Conservation (phyloP, 116 monocot genomes). For the Thalassia testudinum region DNA sequence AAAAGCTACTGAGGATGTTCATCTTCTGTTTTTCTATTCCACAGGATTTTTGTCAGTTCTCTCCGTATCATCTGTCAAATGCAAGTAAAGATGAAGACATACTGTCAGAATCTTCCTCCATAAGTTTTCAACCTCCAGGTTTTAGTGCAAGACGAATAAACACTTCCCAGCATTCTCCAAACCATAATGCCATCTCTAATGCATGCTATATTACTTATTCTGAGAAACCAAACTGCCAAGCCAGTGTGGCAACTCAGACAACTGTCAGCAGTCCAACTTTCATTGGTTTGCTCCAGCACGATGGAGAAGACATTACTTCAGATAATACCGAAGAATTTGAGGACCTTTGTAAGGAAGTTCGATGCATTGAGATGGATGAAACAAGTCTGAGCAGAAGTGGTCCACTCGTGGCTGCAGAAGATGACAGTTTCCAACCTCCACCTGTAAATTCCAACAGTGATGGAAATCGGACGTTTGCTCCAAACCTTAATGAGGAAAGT, state of each 20-base stretch:
- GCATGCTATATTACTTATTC: constrained; percentile 1
- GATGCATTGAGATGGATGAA: constrained; percentile 56
- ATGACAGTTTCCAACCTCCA: constrained; percentile 18
- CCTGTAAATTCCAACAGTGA: constrained; percentile 6
- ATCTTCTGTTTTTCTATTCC: constrained; percentile 3
- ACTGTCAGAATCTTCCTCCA: constrained; percentile 26
- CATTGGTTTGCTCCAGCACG: constrained; percentile 3
- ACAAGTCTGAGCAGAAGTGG: constrained; percentile 19
- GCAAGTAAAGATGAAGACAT: constrained; percentile 43
- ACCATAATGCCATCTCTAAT: constrained; percentile 2
- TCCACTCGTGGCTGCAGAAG: constrained; percentile 12
- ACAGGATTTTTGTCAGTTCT: constrained; percentile 23
- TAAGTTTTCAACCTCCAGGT: constrained; percentile 23
- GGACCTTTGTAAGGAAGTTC: constrained; percentile 69
- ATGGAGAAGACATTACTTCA: constrained; percentile 12
- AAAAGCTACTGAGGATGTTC: too few relatives aligned
- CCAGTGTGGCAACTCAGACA: constrained; percentile 1
- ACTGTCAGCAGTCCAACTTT: constrained; percentile 18
- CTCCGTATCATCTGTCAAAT: constrained; percentile 11
- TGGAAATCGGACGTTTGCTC: constrained; percentile 2
- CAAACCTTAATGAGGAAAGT: neutral
- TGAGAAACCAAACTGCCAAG: constrained; percentile 1
- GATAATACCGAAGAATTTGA: constrained; percentile 24
- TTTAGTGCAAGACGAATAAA: constrained; percentile 9
- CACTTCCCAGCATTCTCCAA: constrained; percentile 3